These are phyloP conservation scores for Macrophomina tecta DNA, from an alignment of 2,329 filamentous ascomycete species.

Conservation along the genomic window DNA sequence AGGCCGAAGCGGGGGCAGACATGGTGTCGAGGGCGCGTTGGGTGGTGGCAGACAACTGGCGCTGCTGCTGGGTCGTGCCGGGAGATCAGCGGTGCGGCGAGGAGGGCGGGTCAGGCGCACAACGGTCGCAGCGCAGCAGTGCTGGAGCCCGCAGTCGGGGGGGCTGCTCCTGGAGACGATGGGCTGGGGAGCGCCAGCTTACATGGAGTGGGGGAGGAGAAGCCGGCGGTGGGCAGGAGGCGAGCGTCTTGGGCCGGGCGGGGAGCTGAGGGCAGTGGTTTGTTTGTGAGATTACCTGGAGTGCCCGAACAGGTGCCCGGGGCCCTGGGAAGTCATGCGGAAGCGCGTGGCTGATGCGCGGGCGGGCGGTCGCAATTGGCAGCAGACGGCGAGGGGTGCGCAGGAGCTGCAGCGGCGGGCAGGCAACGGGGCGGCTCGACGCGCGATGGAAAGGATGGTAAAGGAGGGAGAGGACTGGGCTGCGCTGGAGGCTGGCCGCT, in stretches of 20 bases:
- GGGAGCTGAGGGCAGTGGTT: slow-evolving; percentile 12
- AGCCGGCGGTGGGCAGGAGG: slow-evolving; percentile 14
- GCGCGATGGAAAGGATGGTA: slow-evolving; percentile 20
- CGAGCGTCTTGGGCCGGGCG: slow-evolving; percentile 24
- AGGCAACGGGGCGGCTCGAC: slow-evolving; percentile 20
- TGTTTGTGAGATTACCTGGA: slow-evolving; percentile 25
- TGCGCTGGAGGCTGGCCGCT: slow-evolving; percentile 17
- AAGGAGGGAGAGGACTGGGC: slow-evolving; percentile 17
- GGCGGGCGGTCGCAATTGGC: slow-evolving; percentile 19
- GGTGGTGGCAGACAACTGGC: slow-evolving; percentile 20
- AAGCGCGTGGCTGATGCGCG: slow-evolving; percentile 22
- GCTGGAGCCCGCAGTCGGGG: slow-evolving; percentile 3
- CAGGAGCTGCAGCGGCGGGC: not conserved
- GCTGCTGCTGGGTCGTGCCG: slow-evolving; percentile 32
- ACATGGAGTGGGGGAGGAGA: slow-evolving; percentile 5
- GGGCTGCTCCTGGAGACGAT: not conserved
- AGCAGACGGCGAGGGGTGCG: slow-evolving; percentile 9
- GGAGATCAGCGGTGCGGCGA: slow-evolving; percentile 16
- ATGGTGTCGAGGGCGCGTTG: slow-evolving; percentile 38
- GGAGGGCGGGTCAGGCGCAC: slow-evolving; percentile 22
- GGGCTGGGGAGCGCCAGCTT: not conserved
- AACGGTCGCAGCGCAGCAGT: slow-evolving; percentile 18
- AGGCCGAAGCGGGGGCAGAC: slow-evolving; percentile 47
- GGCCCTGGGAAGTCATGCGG: slow-evolving; percentile 23
- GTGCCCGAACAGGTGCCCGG: slow-evolving; percentile 21